Percentiles rank a stretch among this genome's conserved stretches.
Evolutionary conservation across 2,329 filamentous ascomycete species (phyloP).

Genomic region (Ophiocordyceps australis): DNA sequence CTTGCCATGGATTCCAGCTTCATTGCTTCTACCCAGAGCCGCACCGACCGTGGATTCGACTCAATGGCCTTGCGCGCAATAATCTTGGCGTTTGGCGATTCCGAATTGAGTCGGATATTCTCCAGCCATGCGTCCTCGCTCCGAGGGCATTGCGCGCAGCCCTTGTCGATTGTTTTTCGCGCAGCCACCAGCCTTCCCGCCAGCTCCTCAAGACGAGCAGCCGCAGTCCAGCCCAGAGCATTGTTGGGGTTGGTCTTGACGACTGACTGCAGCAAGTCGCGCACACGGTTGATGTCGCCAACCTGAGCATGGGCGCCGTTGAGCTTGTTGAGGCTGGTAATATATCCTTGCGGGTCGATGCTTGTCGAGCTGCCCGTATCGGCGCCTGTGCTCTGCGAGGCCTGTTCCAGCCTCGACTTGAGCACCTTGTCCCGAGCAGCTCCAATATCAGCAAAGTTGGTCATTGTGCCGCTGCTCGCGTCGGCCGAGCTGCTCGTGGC

Average conservation of each 20-base stretch:
- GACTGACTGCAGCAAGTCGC: constrained; percentile 84
- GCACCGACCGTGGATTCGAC: constrained; percentile 73
- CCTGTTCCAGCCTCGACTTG: constrained; percentile 83
- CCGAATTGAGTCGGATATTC: constrained; percentile 73
- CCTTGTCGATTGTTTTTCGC: constrained; percentile 70
- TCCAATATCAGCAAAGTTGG: constrained; percentile 94
- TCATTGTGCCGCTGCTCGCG: constrained; percentile 72
- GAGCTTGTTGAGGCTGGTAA: constrained; percentile 76
- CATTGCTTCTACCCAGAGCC: constrained; percentile 91
- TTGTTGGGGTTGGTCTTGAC: constrained; percentile 95
- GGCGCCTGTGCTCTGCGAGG: constrained; percentile 49
- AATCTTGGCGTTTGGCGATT: constrained; percentile 83
- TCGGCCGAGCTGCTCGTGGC: constrained; percentile 20
- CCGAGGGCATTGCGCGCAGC: constrained; percentile 80
- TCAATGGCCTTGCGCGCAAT: constrained; percentile 90
- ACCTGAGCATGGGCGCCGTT: constrained; percentile 70
- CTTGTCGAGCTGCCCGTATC: constrained; percentile 71
- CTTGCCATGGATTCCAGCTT: constrained; percentile 66
- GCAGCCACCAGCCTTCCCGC: constrained; percentile 85
- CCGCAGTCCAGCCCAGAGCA: constrained; percentile 88
- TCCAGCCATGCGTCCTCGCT: constrained; percentile 94
- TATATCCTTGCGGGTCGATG: constrained; percentile 89
- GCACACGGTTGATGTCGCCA: constrained; percentile 86
- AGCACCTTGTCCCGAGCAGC: constrained; percentile 91
- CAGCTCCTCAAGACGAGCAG: constrained; percentile 78